Conservation (phyloP, 345 rosid genomes). For the Lepidium didymum region DNA sequence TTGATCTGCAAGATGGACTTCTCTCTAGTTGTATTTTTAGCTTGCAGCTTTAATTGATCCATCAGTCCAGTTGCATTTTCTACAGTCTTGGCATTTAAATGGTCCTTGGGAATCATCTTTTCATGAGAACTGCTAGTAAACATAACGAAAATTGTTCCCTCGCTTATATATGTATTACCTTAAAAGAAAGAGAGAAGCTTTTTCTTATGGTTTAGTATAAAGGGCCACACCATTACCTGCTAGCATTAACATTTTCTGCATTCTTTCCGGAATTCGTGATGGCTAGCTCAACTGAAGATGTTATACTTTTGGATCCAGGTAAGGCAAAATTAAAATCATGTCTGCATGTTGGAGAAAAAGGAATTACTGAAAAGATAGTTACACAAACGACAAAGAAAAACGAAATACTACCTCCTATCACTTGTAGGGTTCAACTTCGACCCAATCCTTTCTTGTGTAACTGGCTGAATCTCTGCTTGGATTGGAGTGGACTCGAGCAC, state of each 20-base stretch:
- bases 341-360: constrained; percentile 30
- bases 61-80: constrained; percentile 27
- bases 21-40: constrained; percentile 31
- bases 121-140: constrained; percentile 9
- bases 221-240: constrained; percentile 28
- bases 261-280: constrained; percentile 24
- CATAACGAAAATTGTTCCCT: not conserved
- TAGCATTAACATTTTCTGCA: constrained; percentile 15
- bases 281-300: constrained; percentile 24
- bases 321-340: constrained; percentile 10
- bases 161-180: not conserved
- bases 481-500: constrained; percentile 22
- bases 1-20: constrained; percentile 31
- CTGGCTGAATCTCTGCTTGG: constrained; percentile 26
- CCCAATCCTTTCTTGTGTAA: constrained; percentile 24
- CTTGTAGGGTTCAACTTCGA: constrained; percentile 8
- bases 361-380: not conserved
- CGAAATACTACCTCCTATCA: constrained; percentile 2
- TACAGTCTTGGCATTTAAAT: constrained; percentile 13
- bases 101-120: constrained; percentile 30
- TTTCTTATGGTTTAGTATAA: not conserved
- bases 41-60: constrained; percentile 31
- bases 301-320: constrained; percentile 25
- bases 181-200: not conserved
- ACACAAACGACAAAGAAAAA: not conserved